Conservation (phyloP, 1,284 basidiomycete genomes). For the Tilletia indica region DNA sequence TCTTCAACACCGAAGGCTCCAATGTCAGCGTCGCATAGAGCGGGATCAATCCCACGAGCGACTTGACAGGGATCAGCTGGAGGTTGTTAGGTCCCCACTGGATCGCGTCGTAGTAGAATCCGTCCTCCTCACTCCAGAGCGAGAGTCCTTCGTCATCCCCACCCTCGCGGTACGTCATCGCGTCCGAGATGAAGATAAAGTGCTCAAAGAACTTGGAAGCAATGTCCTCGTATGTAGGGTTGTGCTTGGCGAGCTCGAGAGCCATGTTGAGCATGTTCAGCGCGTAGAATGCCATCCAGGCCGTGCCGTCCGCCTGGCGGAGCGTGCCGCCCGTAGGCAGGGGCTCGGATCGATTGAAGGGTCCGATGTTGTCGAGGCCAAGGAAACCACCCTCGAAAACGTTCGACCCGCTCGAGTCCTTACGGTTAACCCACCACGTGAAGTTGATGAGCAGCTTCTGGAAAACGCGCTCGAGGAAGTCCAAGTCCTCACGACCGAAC, state of each 20-base stretch:
- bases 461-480: constrained; percentile 95
- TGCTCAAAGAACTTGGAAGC: constrained; percentile 96
- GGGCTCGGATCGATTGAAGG: constrained; percentile 96
- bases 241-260: constrained; percentile 94
- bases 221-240: constrained; percentile 95
- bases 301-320: constrained; percentile 94
- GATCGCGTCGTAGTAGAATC: constrained; percentile 97
- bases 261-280: constrained; percentile 97
- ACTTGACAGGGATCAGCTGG: constrained; percentile 87
- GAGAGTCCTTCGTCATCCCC: constrained; percentile 68
- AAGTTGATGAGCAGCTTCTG: constrained; percentile 95
- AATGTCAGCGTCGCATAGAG: constrained; percentile 90
- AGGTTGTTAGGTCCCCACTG: constrained; percentile 68
- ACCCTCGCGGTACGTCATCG: constrained; percentile 81
- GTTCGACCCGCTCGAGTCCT: constrained; percentile 88
- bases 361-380: constrained; percentile 94
- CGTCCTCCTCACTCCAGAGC: constrained; percentile 93
- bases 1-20: constrained; percentile 81
- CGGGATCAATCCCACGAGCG: constrained; percentile 90
- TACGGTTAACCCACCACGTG: constrained; percentile 99
- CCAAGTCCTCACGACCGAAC: constrained; percentile 81
- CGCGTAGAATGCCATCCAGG: constrained; percentile 99
- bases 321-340: constrained; percentile 78
- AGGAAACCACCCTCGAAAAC: constrained; percentile 98
- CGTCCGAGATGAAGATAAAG: constrained; percentile 58